Percentiles rank a stretch among this genome's conserved stretches.
These are phyloP conservation scores for Sherardia arvensis DNA, from an alignment of 257 asterid species.

Conservation along the genomic window DNA sequence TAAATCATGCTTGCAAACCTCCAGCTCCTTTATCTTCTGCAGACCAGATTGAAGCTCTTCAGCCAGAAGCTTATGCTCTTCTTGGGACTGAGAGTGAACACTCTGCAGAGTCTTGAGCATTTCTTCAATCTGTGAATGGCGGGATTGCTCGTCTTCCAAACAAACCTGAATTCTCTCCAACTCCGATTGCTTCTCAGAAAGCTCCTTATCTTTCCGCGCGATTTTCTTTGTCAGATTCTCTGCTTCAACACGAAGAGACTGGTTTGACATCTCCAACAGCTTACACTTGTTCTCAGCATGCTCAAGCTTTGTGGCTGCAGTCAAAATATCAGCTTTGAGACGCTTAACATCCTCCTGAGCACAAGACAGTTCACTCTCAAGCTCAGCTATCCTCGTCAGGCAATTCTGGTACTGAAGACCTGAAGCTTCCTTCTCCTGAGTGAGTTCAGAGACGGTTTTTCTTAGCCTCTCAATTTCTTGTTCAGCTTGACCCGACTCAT, in stretches of 20 bases:
- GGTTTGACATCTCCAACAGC: conserved; percentile 51
- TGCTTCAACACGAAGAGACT: conserved; percentile 56
- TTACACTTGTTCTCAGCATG: conserved; percentile 47
- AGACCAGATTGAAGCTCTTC: conserved; percentile 51
- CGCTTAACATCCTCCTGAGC: conserved; percentile 48
- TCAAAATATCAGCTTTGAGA: conserved; percentile 42
- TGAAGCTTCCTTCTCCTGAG: conserved; percentile 57
- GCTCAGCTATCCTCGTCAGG: conserved; percentile 53
- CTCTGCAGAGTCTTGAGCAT: conserved; percentile 45
- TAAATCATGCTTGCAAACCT: conserved; percentile 42
- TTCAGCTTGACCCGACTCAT: conserved; percentile 57
- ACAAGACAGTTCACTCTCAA: conserved; percentile 40
- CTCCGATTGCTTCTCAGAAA: conserved; percentile 55
- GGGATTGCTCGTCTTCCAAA: conserved; percentile 44
- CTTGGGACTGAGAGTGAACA: conserved; percentile 58
- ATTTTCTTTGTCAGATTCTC: conserved; percentile 57
- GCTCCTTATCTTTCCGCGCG: conserved; percentile 64
- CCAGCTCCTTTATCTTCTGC: conserved; percentile 50
- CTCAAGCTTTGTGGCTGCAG: conserved; percentile 40
- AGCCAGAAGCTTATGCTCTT: conserved; percentile 55
- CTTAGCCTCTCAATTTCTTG: conserved; percentile 46
- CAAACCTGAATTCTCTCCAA: conserved; percentile 59
- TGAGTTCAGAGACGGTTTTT: conserved; percentile 35
- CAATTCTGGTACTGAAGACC: conserved; percentile 50
- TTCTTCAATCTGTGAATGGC: conserved; percentile 49